These are phyloP conservation scores for Tubosaeta brunneosetosa DNA, from an alignment of 768 basidiomycete genomes.

Conservation along the genomic window DNA sequence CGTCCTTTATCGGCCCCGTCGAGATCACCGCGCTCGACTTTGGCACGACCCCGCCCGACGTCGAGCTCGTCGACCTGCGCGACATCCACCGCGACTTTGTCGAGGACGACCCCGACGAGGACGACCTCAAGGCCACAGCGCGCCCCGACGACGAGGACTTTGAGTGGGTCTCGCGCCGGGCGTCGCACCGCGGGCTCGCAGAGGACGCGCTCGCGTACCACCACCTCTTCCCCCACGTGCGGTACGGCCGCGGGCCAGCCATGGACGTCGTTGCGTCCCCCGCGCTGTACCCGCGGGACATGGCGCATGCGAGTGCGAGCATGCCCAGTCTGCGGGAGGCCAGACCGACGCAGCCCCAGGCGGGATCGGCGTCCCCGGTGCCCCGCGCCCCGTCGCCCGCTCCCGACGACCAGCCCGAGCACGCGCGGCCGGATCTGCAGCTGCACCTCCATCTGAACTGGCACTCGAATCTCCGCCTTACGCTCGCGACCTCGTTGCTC, in stretches of 20 bases:
- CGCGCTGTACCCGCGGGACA: constrained; percentile 38
- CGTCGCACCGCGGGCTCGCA: constrained; percentile 49
- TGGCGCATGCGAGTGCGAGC: constrained; percentile 20
- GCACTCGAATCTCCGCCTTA: constrained; percentile 84
- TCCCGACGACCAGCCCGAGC: constrained; percentile 19
- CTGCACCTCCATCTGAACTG: constrained; percentile 82
- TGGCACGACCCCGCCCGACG: constrained; percentile 75
- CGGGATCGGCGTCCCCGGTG: constrained; percentile 18
- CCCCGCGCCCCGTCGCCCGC: constrained; percentile 13
- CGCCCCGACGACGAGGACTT: constrained; percentile 57
- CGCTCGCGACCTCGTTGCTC: constrained; percentile 85
- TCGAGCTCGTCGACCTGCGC: constrained; percentile 86
- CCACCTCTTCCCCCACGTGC: constrained; percentile 68
- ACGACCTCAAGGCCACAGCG: constrained; percentile 43
- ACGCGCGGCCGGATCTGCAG: constrained; percentile 64
- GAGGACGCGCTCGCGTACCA: constrained; percentile 56
- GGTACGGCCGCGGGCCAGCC: constrained; percentile 55
- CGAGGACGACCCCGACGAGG: constrained; percentile 56
- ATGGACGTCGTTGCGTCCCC: constrained; percentile 58
- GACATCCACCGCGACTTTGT: constrained; percentile 96
- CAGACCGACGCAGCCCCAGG: too few species aligned
- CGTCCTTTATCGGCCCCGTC: constrained; percentile 93
- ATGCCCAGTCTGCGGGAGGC: too few species aligned
- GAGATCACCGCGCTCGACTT: constrained; percentile 84
- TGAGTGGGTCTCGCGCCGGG: constrained; percentile 75